Percentiles rank a stretch among this genome's conserved stretches.
Evolutionary conservation across 2,329 filamentous ascomycete genomes (phyloP).

Genomic region (Furcasterigmium sp.): DNA sequence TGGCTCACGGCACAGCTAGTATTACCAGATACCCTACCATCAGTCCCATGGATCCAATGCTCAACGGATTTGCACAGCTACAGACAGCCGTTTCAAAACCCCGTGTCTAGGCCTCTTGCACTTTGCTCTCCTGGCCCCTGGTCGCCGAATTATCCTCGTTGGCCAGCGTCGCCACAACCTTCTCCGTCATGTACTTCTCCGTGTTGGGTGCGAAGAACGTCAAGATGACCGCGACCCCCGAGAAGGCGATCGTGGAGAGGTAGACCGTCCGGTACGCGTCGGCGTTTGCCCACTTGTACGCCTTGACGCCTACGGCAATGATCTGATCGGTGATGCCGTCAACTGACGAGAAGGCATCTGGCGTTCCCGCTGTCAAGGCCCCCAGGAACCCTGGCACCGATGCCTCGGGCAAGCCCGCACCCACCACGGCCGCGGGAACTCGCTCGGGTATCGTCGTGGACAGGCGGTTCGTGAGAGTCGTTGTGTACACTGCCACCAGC

Average conservation of each 20-base stretch:
- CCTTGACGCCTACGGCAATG: constrained; percentile 22
- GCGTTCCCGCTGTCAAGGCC: constrained; percentile 22
- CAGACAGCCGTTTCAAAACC: too few species aligned
- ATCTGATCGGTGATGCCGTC: constrained; percentile 22
- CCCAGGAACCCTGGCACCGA: constrained; percentile 24
- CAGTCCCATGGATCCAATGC: too few species aligned
- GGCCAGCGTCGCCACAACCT: constrained; percentile 13
- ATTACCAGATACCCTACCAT: too few species aligned
- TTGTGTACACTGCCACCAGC: constrained; percentile 31
- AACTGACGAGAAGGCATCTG: constrained; percentile 26
- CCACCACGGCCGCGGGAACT: constrained; percentile 24
- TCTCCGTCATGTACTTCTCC: constrained; percentile 24
- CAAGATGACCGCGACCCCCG: constrained; percentile 28
- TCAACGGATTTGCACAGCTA: too few species aligned
- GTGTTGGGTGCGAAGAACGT: constrained; percentile 28
- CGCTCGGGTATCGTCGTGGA: constrained; percentile 23
- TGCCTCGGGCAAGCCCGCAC: constrained; percentile 27
- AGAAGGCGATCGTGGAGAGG: constrained; percentile 29
- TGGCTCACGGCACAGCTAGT: too few species aligned
- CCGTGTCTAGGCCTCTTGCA: too few species aligned
- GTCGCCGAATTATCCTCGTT: too few species aligned
- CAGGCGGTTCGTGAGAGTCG: constrained; percentile 31
- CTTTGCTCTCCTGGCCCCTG: too few species aligned
- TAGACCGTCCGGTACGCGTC: constrained; percentile 35
- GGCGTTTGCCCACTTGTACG: constrained; percentile 23